Base-by-base conservation (phyloP, 192 early-diverging fungal species). In the Anaeromyces robustus region DNA sequence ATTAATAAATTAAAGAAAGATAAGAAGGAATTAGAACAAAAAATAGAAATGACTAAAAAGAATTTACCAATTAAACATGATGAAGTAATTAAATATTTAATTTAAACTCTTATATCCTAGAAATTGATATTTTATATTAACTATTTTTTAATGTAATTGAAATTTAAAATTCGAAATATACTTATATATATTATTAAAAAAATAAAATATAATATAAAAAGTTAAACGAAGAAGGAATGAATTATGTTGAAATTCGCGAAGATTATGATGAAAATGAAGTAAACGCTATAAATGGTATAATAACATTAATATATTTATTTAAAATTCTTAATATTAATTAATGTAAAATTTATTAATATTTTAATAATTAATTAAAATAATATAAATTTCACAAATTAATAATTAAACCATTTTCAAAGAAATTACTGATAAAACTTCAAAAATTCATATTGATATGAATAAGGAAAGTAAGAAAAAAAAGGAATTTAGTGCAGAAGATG, bases 141-240 rank as follows among this genome's bases (percentile, higher is more conserved):
- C 18, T 29, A 77, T 85, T 79, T 32, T 29, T 37, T 29, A 18
- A 3, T n/a, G 30, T n/a, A 84, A 81, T 34, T 79, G 81, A 78
- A 78, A 85, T 5, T 82, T 81, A 26, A 78, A 81, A 31, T 26
- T 86, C 12, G n/a, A 80, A 7, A 43, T 77, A 30, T 2, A 22
- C 29, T 22, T 80, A 68, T 22, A n/a, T 28, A 17, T 77, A 30
- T 81, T 12, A 77, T 28, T 34, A 43, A 26, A 28, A 81, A 29
- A 29, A 26, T 78, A 28, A 29, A 19, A 30, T 19, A 79, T 37
- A 12, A 77, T n/a, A 32, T 41, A 11, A 29, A 68, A 77, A 92
- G 89, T 81, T 92, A 59, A 95, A 94, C 81, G 94, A 95, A 82
- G 93, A 94, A 81, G 94, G 93, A 19, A 82, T 92, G 37, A 90